Evolutionary conservation across 306 rosid species (phyloP).

Genomic region (Citrullus amarus): DNA sequence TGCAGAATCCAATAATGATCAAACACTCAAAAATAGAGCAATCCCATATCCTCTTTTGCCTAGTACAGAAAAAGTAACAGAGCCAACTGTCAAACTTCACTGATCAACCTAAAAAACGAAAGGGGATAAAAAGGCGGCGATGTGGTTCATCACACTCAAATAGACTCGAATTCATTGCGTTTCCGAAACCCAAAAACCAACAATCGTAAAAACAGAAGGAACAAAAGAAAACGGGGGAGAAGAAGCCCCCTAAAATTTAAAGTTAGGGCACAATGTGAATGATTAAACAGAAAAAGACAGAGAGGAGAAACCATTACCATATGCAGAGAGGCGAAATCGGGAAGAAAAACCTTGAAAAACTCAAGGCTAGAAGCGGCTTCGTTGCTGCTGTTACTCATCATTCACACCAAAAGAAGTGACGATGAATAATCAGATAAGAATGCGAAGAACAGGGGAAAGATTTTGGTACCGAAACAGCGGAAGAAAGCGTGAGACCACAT

Average conservation of each 20-base stretch:
- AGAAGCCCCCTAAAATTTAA: too few species aligned
- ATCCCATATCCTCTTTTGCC: neutral
- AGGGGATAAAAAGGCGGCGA: too few species aligned
- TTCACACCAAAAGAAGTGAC: neutral
- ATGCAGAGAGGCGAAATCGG: neutral
- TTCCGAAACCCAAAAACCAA: neutral
- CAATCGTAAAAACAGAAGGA: neutral
- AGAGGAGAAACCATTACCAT: constrained; percentile 5
- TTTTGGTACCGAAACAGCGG: neutral
- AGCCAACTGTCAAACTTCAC: neutral
- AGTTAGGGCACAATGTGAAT: neutral
- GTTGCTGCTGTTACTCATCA: neutral
- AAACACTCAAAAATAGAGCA: neutral
- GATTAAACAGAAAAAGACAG: neutral
- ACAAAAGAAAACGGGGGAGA: neutral
- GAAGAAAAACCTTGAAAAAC: constrained; percentile 12
- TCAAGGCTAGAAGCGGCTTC: neutral
- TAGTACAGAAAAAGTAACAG: neutral
- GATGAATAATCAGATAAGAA: neutral
- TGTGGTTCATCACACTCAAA: neutral
- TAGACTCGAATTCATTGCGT: neutral
- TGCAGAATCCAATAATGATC: neutral
- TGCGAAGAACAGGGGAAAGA: neutral
- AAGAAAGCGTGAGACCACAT: neutral
- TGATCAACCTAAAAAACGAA: neutral